These are phyloP conservation scores for Cordia subcordata DNA, from an alignment of 257 asterid species.

Conservation along the genomic window DNA sequence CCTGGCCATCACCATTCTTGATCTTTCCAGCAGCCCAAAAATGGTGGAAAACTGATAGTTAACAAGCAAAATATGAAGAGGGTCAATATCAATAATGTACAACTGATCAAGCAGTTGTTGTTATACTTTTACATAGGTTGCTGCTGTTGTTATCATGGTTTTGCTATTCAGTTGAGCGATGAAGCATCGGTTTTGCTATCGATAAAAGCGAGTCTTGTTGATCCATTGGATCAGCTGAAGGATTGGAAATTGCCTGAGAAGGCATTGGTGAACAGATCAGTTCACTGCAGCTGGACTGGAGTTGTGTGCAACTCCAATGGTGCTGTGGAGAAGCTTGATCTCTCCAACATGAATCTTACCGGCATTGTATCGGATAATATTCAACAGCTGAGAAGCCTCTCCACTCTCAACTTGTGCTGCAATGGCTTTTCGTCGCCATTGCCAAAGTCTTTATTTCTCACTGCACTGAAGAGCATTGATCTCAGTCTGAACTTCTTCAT, in stretches of 20 bases:
- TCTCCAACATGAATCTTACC: constrained; percentile 61
- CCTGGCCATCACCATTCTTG: constrained; percentile 21
- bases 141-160: constrained; percentile 15
- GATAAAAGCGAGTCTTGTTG: constrained; percentile 44
- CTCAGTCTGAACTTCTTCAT: constrained; percentile 61
- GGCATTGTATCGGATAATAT: constrained; percentile 48
- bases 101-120: constrained; percentile 22
- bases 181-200: constrained; percentile 44
- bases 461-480: constrained; percentile 44
- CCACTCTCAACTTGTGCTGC: constrained; percentile 40
- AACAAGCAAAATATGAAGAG: constrained; percentile 6
- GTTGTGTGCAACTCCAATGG: constrained; percentile 56
- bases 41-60: constrained; percentile 24
- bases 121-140: constrained; percentile 10
- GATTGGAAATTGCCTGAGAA: constrained; percentile 46
- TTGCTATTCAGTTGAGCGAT: constrained; percentile 16
- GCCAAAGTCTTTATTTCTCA: constrained; percentile 48
- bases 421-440: constrained; percentile 53
- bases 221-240: constrained; percentile 47
- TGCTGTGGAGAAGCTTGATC: constrained; percentile 45
- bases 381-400: constrained; percentile 30
- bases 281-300: constrained; percentile 65
- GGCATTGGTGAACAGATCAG: constrained; percentile 14
- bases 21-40: constrained; percentile 1
- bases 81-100: constrained; percentile 40